Conservation (phyloP, 768 basidiomycete genomes). For the Leccinum broughii region DNA sequence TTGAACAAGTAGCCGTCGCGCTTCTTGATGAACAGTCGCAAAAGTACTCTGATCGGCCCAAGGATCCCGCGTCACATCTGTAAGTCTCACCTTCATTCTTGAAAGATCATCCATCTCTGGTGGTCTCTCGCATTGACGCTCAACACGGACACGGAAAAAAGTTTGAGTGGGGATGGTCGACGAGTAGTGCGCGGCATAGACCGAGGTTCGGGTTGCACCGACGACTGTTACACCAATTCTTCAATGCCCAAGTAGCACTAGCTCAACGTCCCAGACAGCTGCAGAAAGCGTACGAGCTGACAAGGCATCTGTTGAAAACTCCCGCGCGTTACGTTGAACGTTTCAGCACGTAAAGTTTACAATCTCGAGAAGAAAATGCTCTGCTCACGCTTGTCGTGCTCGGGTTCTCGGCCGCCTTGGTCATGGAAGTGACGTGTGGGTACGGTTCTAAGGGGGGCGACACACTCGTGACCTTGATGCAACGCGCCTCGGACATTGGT, state of each 20-base stretch:
- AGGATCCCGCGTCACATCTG: neutral
- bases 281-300: neutral
- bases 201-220: no score
- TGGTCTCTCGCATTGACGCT: no score
- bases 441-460: neutral
- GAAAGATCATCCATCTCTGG: no score
- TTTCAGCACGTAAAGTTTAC: neutral
- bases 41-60: neutral
- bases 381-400: neutral
- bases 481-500: neutral
- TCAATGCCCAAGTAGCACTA: no score
- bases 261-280: no score
- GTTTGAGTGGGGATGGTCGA: neutral
- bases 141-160: neutral
- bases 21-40: neutral
- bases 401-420: neutral
- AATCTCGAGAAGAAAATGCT: neutral
- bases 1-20: neutral
- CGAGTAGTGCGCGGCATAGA: no score
- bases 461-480: slow-evolving; percentile 6
- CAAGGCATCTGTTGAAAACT: neutral
- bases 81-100: neutral
- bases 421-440: neutral
- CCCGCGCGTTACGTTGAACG: neutral
- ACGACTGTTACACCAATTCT: no score